Base-by-base conservation (phyloP, 1,284 basidiomycete genomes). In the Puccinia hordei region DNA sequence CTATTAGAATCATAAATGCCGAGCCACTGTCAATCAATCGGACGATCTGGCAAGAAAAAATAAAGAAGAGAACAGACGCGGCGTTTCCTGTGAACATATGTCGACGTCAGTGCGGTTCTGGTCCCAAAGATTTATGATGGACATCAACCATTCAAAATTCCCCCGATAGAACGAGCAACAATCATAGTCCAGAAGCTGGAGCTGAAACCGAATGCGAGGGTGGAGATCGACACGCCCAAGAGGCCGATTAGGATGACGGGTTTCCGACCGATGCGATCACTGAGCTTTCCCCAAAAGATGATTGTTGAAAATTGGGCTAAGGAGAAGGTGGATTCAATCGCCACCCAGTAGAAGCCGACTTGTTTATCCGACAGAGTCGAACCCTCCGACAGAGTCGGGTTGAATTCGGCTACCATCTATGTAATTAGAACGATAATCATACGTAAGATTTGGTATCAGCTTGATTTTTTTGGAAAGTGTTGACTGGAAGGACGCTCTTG, bases 191-290 rank as follows among this genome's bases (percentile, higher is more conserved):
- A 68, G 53, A 87, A 86, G 0, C 82, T 82, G n/a, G 82, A 83
- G 8, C 84, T 83, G 12, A 87, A 68, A 0, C 87, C 87, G 79
- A 87, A 87, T 0, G 83, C 80, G 17, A 85, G 81, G 66, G 85
- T 85, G 1, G 85, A 85, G 19, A 86, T 33, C 10, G 84, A 83
- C 1, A 86, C 83, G 2, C 87, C 87, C 0, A 82, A 30, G 2
- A 87, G 82, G 0, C 87, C 86, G 27, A 85, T 82, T 5, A 87
- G 75, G 5, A 87, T 82, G 0, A 87, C 85, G 0, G 87, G 87
- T 51, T 86, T 87, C 27, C 85, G 83, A 6, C 85, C 86, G 9
- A 86, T 84, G 0, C 84, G 82, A 75, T 87, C 86, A 2, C 83
- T 84, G 1, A 86, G 82, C 0, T 85, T 81, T 1, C 85, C 85